Evolutionary conservation across 495 filamentous ascomycete species (phyloP), one percentile per base, ranked within the genome.

Genomic region (Aspergillus diversus): DNA sequence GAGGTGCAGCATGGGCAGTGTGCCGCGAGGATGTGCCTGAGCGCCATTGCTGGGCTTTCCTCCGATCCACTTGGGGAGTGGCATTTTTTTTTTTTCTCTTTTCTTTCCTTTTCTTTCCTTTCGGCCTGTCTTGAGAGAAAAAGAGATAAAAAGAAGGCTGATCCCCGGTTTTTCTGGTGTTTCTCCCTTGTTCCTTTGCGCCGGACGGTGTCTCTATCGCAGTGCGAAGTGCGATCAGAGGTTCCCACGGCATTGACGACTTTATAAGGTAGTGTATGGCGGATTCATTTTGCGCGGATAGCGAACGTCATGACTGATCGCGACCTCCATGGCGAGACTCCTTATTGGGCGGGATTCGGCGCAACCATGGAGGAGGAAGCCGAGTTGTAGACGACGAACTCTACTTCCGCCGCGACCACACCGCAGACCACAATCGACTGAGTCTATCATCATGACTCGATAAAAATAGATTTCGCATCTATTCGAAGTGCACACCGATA

Each of bases 1-100:
- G 11, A 77, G 46, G 35, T 70, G 63, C 35, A 81, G 66, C 78
- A 81, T 81, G 6, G 78, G 78, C 13, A 81, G 68, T 69, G 76
- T 71, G 52, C 67, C 48, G 17, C 32, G 61, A 39, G 61, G 53
- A 33, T 47, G 17, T 7, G 57, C 54, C 53, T 61, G 32, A 11
- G 60, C 7, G 6, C 48, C 33, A 5, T 33, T 53, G 11, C 52
- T n/a, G 32, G 47, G 7, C 7, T 31, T 13, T 51, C 13, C 17
- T 2, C 60, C 21, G 32, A 43, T 39, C 37, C 32, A 31, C 12
- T 47, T 48, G 27, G 39, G 21, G 33, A 56, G 9, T 32, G 17
- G 21, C 39, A 49, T 35, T 9, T 33, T 15, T 16, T 27, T 27
- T 27, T 27, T 27, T 27, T 27, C 21, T 27, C 2, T 27, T 27